Percentiles rank a stretch among this genome's conserved stretches.
Conservation (phyloP, 441 rosid genomes). For the Viola pubescens region DNA sequence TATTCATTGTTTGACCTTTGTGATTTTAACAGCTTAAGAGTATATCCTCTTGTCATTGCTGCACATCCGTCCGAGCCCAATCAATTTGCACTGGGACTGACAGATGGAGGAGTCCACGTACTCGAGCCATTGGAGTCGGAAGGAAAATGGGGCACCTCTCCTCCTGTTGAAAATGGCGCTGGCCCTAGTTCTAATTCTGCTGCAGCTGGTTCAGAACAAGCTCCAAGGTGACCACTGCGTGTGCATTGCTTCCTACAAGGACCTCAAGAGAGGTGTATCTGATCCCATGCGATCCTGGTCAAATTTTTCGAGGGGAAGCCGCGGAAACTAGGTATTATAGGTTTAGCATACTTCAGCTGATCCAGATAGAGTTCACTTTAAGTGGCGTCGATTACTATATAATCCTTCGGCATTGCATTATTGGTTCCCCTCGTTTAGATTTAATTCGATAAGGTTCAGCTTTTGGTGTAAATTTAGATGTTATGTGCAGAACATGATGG, state of each 20-base stretch:
- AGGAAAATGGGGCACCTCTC: constrained; percentile 73
- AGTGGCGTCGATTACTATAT: constrained; percentile 11
- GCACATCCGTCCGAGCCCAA: constrained; percentile 72
- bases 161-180: constrained; percentile 52
- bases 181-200: constrained; percentile 41
- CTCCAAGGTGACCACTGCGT: constrained; percentile 35
- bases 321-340: constrained; percentile 21
- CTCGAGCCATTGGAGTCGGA: constrained; percentile 65
- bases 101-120: constrained; percentile 64
- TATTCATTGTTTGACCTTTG: neutral
- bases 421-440: constrained; percentile 11
- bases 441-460: constrained; percentile 8
- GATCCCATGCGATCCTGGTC: constrained; percentile 21
- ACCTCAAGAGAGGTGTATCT: constrained; percentile 12
- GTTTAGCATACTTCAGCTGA: constrained; percentile 15
- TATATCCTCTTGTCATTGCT: constrained; percentile 66
- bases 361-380: constrained; percentile 9
- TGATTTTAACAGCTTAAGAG: constrained; percentile 49
- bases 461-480: constrained; percentile 25
- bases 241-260: constrained; percentile 15
- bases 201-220: constrained; percentile 43
- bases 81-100: constrained; percentile 75
- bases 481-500: constrained; percentile 7
- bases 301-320: constrained; percentile 33
- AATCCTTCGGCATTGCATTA: constrained; percentile 12